Conservation (phyloP, 2,329 filamentous ascomycete species). For the Cordyceps tenuipes region DNA sequence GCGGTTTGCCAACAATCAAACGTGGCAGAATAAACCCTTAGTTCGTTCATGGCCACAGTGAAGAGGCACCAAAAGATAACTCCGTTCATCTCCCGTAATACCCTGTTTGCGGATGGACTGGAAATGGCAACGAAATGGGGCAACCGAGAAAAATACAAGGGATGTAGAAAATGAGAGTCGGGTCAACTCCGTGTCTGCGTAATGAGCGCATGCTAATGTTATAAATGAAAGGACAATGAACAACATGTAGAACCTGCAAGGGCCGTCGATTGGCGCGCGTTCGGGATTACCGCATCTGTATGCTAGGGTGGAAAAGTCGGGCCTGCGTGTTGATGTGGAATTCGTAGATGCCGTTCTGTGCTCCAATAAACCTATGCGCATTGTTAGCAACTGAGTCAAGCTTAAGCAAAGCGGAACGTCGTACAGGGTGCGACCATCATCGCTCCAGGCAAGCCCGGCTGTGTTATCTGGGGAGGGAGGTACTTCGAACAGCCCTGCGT, state of each 20-base stretch:
- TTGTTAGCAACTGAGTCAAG: conserved; percentile 16
- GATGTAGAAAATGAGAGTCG: neutral
- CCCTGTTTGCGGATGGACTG: neutral
- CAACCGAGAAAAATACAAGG: neutral
- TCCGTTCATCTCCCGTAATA: neutral
- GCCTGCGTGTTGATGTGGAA: conserved; percentile 56
- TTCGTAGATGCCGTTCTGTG: conserved; percentile 69
- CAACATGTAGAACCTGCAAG: neutral
- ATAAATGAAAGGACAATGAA: conserved; percentile 1
- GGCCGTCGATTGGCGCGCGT: neutral
- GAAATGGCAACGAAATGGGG: neutral
- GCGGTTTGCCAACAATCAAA: neutral
- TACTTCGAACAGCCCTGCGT: conserved; percentile 31
- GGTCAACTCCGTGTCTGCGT: conserved; percentile 1
- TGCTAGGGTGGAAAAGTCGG: conserved; percentile 51
- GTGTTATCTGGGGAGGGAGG: conserved; percentile 48
- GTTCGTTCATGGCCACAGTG: neutral
- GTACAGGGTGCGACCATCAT: conserved; percentile 52
- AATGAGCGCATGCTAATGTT: conserved; percentile 9
- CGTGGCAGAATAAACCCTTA: neutral
- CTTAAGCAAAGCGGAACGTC: conserved; percentile 20
- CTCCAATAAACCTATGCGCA: conserved; percentile 46
- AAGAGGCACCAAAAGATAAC: neutral
- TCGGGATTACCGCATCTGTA: conserved; percentile 40
- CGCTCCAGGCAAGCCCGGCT: conserved; percentile 53